Base-by-base conservation (phyloP, 768 basidiomycete species). In the Guyanaporus albipodus region DNA sequence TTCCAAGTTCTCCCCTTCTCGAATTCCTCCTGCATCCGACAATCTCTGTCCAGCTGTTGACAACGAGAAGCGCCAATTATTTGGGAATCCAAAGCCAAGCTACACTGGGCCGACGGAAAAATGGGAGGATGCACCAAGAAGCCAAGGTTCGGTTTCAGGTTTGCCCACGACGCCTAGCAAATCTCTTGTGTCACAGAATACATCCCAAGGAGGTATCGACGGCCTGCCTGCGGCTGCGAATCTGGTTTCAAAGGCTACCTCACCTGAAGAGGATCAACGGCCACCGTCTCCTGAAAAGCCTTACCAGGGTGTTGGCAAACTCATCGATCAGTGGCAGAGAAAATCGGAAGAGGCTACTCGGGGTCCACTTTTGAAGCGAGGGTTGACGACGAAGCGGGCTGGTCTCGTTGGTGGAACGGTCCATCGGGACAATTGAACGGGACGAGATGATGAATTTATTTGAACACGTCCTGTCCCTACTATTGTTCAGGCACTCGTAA, bases 241-340 rank as follows among this genome's bases (percentile, higher is more conserved):
- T 8, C 43, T 42, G 19, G 26, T 33, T 6, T n/a, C 44, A 28
- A 67, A 54, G 22, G 42, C 27, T 8, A 6, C 41, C 14, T 5
- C 37, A 31, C 31, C 50, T n/a, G 64, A 56, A 31, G 64, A 66
- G 29, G 59, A 68, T 12, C 39, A 46, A 18, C 73, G 75, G 12
- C 73, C 85, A 12, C 71, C 85, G 6, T 84, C 86, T 8, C 85
- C 87, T 8, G 89, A 92, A 59, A 74, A 76, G 44, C 84, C 86
- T 26, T 92, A 83, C 63, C 83, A 81, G 59, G 90, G 90, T 29
- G 90, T 92, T 35, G 84, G 87, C 23, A 87, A 77, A 67, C 72
- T 92, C 28, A 91, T 92, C 53, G 87, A 89, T 60, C 80, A 91
- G 60, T 92, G 90, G 90, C 87, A 92, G 64, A 80, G 79, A 48